Evolutionary conservation across 2,329 filamentous ascomycete genomes (phyloP).

Genomic region (Monilinia polystroma): DNA sequence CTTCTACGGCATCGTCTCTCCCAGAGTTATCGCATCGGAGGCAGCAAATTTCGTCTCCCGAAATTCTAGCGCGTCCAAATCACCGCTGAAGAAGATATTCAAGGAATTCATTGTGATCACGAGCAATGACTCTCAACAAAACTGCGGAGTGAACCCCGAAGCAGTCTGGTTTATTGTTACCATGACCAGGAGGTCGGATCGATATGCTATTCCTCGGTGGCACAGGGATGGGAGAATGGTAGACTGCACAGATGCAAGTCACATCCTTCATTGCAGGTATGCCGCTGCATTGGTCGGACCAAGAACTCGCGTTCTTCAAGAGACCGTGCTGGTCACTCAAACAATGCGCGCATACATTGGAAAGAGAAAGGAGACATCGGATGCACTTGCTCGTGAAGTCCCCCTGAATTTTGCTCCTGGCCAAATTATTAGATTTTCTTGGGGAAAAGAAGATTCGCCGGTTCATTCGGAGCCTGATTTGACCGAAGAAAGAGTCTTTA

Average conservation of each 20-base stretch:
- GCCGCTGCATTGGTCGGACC: constrained; percentile 8
- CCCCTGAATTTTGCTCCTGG: neutral
- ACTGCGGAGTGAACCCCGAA: neutral
- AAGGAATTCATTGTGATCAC: constrained; percentile 3
- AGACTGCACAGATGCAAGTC: neutral
- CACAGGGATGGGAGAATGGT: constrained; percentile 21
- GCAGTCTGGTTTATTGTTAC: constrained; percentile 15
- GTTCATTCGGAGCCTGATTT: constrained; percentile 25
- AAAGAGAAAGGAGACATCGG: constrained; percentile 1
- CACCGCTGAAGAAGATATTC: neutral
- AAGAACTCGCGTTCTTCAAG: constrained; percentile 14
- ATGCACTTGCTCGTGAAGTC: constrained; percentile 4
- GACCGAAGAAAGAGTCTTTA: constrained; percentile 16
- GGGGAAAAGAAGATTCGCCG: constrained; percentile 19
- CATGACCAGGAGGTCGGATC: constrained; percentile 5
- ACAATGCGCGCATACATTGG: neutral
- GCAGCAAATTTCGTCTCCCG: constrained; percentile 14
- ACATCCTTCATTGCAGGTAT: constrained; percentile 18
- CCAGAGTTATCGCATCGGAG: neutral
- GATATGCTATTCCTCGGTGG: constrained; percentile 11
- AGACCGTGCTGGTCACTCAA: neutral
- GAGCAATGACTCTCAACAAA: neutral
- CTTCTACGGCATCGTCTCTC: constrained; percentile 6
- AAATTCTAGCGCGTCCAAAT: constrained; percentile 1
- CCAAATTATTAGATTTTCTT: constrained; percentile 21